Percentiles rank a stretch among this genome's conserved stretches.
phyloP scores from a whole-genome alignment of 306 rosid species.

The Senna siamea region DNA sequence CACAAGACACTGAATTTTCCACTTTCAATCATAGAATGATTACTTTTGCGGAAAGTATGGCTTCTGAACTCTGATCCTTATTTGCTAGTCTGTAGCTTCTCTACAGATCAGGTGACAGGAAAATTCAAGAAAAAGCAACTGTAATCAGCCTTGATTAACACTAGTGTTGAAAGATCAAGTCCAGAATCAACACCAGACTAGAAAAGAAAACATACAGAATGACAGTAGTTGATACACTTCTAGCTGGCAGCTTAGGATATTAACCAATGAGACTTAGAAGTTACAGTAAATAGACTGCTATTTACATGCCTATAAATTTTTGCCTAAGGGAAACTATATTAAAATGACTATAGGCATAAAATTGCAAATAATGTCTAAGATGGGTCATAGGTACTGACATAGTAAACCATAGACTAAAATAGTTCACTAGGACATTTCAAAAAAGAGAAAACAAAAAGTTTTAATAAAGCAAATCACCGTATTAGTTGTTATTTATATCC shows the following conservation, averaged over 20 bases:
- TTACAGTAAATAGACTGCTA: neutral
- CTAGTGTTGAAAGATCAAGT: neutral
- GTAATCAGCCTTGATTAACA: neutral
- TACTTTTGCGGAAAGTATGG: neutral
- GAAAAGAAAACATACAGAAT: neutral
- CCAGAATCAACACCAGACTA: slow-evolving; percentile 4
- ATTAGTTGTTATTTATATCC: slow-evolving; percentile 2
- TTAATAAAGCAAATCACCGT: neutral
- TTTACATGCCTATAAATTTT: neutral
- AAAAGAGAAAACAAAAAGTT: neutral
- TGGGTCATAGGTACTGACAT: neutral
- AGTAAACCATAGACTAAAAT: neutral
- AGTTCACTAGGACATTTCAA: neutral
- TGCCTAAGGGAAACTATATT: neutral
- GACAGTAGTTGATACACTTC: neutral
- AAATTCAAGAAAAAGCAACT: neutral
- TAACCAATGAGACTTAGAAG: neutral
- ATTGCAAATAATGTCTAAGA: neutral
- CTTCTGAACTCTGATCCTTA: neutral
- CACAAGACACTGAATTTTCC: neutral
- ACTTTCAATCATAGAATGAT: neutral
- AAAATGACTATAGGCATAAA: neutral
- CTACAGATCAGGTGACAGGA: neutral
- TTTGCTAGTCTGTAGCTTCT: neutral
- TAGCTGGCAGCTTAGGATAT: slow-evolving; percentile 14